Conservation (phyloP, 305 asterid genomes). For the Solanum hybrid region DNA sequence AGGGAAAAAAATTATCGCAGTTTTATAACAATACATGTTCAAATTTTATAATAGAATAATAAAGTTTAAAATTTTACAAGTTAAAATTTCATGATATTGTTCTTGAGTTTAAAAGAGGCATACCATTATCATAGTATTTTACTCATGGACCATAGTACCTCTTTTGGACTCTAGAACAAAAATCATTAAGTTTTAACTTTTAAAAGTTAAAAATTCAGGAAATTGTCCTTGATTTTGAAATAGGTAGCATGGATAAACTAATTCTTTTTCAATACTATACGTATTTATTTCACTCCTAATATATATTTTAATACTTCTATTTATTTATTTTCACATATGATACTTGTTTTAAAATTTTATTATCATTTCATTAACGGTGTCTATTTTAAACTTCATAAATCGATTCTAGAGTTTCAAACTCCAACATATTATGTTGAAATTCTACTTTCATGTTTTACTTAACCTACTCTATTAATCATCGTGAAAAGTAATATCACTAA, state of each 20-base stretch:
- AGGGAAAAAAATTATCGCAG: fast-evolving
- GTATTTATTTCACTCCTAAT: background rate
- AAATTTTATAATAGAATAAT: background rate
- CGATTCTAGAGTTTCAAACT: background rate
- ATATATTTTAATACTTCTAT: background rate
- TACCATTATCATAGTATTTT: background rate
- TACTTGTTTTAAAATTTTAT: too few species aligned
- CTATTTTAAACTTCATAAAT: background rate
- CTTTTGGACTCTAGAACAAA: background rate
- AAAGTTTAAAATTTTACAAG: background rate
- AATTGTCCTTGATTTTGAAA: background rate
- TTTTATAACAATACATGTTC: background rate
- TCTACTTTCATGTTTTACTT: background rate
- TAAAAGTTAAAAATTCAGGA: background rate
- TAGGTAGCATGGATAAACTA: background rate
- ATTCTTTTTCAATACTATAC: background rate
- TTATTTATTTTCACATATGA: background rate
- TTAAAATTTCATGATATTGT: background rate
- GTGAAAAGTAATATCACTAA: background rate
- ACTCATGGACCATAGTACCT: background rate
- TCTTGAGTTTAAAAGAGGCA: background rate
- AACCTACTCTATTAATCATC: background rate
- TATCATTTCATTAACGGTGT: background rate
- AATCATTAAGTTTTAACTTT: background rate
- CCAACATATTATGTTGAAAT: background rate